Percentiles rank a stretch among this genome's conserved stretches.
phyloP scores from a whole-genome alignment of 139 green algal genomes.

The Chlamydomonas schloesseri region DNA sequence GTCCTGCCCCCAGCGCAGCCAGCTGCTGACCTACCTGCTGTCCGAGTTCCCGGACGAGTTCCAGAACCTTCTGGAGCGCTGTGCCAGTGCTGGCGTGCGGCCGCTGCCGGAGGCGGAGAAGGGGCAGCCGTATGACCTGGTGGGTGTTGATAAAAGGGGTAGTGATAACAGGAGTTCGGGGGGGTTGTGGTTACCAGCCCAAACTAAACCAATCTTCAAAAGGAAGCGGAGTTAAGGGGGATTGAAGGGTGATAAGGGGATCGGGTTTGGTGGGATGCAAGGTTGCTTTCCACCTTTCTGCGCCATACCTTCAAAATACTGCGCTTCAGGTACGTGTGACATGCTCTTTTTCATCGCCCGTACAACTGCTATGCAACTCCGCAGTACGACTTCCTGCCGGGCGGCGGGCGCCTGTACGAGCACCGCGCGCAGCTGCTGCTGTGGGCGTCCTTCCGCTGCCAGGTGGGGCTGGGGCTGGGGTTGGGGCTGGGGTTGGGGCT shows the following conservation, averaged over 20 bases:
- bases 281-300: too few relatives aligned
- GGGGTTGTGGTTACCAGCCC: too few relatives aligned
- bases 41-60: slow-evolving; percentile 20
- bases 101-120: slow-evolving; percentile 6
- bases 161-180: too few relatives aligned
- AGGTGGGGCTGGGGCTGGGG: slow-evolving; percentile 43
- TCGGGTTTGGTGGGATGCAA: too few relatives aligned
- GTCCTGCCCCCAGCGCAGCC: not conserved
- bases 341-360: too few relatives aligned
- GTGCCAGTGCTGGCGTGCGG: not conserved
- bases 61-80: slow-evolving; percentile 20
- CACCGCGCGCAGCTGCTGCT: slow-evolving; percentile 80
- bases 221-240: too few relatives aligned
- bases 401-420: slow-evolving; percentile 44
- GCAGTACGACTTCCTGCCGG: slow-evolving; percentile 60
- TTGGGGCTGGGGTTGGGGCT: too few relatives aligned
- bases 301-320: too few relatives aligned
- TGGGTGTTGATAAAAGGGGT: not conserved
- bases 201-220: too few relatives aligned
- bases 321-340: too few relatives aligned
- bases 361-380: too few relatives aligned
- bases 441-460: slow-evolving; percentile 87
- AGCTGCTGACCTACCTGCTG: slow-evolving; percentile 35
- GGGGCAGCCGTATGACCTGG: not conserved
- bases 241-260: too few relatives aligned